Percentiles rank a stretch among this genome's conserved stretches.
Conservation (phyloP, 164 flowering plant species). For the Stephania cephalantha region DNA sequence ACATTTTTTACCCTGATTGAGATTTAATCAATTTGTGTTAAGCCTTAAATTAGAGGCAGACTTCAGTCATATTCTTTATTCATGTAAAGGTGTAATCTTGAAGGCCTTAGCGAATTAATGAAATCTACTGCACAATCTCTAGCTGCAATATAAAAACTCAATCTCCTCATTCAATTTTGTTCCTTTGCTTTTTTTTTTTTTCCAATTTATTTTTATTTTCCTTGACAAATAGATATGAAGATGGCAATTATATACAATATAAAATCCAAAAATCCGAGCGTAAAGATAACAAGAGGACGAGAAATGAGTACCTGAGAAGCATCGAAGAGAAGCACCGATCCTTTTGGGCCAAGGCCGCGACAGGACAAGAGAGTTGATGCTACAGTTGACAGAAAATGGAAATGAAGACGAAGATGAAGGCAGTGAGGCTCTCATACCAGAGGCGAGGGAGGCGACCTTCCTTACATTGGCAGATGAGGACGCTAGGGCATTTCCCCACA, state of each 20-base stretch:
- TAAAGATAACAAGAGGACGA: neutral
- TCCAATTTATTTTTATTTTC: neutral
- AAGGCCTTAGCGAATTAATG: no score
- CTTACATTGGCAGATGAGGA: neutral
- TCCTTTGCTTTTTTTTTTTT: no score
- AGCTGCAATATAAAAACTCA: no score
- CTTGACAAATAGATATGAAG: neutral
- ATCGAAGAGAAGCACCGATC: conserved; percentile 11
- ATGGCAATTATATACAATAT: neutral
- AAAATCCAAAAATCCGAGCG: neutral
- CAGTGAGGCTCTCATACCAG: neutral
- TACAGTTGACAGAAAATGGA: neutral
- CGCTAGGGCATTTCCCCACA: neutral
- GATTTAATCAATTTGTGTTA: no score
- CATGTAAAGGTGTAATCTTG: no score
- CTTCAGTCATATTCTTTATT: no score
- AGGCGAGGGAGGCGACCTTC: neutral
- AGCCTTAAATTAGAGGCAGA: no score
- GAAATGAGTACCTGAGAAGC: conserved; percentile 3
- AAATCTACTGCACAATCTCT: no score
- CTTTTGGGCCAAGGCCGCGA: neutral
- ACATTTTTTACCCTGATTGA: no score
- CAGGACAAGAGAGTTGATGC: neutral
- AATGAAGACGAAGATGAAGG: neutral
- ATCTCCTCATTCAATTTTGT: no score